These are phyloP conservation scores for Erythrobasidium yunnanense DNA, from an alignment of 768 basidiomycete species.

Conservation along the genomic window DNA sequence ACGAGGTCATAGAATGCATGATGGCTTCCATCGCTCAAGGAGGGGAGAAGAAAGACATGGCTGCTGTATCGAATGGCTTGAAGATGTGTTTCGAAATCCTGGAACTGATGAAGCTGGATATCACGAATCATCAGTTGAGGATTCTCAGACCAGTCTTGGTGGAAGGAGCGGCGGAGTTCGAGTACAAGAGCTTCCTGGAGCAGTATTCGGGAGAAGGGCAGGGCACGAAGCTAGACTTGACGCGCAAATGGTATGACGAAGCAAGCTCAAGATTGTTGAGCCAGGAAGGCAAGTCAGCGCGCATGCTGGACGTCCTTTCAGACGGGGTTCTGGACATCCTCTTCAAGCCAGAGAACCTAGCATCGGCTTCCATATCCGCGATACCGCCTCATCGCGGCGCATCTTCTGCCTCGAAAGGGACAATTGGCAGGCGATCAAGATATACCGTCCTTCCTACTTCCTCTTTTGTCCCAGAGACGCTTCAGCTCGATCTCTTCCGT, in stretches of 20 bases:
- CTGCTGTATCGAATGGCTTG: constrained; percentile 61
- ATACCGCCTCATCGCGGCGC: constrained; percentile 37
- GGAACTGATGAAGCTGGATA: constrained; percentile 93
- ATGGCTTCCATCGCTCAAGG: constrained; percentile 45
- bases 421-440: constrained; percentile 33
- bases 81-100: constrained; percentile 77
- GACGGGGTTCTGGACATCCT: constrained; percentile 49
- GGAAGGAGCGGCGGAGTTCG: constrained; percentile 65
- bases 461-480: constrained; percentile 57
- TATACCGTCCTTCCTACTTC: constrained; percentile 16
- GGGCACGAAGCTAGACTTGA: constrained; percentile 52
- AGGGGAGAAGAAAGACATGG: constrained; percentile 47
- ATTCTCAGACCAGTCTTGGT: constrained; percentile 82
- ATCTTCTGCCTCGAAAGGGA: constrained; percentile 40
- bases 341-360: constrained; percentile 49
- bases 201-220: constrained; percentile 21
- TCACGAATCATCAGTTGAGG: constrained; percentile 89
- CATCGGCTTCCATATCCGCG: neutral
- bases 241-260: neutral
- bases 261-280: neutral
- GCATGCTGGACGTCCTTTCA: constrained; percentile 29
- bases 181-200: constrained; percentile 45
- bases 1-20: constrained; percentile 71
- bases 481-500: constrained; percentile 66
- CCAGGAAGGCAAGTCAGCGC: constrained; percentile 51